Percentiles rank a stretch among this genome's conserved stretches.
Conservation (phyloP, 2,329 filamentous ascomycete species). For the Aspergillus brunneoviolaceus region DNA sequence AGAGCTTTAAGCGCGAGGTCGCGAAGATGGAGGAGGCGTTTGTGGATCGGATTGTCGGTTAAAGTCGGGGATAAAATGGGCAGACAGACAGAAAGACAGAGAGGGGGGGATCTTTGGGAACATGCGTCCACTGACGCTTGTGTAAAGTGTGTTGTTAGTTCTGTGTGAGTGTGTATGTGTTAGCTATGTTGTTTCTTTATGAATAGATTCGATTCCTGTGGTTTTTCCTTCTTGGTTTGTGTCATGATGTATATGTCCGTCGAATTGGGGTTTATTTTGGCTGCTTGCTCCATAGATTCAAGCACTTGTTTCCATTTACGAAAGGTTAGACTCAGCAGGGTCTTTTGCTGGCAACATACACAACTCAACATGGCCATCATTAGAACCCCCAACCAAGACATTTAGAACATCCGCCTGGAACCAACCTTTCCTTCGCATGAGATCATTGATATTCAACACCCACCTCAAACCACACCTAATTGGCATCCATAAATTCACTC, state of each 20-base stretch:
- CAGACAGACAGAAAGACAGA: no score
- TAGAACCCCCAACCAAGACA: no score
- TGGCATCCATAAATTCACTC: neutral
- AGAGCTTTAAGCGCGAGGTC: conserved; percentile 86
- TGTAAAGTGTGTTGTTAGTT: neutral
- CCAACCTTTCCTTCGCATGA: neutral
- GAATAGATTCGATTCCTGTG: neutral
- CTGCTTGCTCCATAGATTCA: no score
- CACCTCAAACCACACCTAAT: neutral
- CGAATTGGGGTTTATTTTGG: no score
- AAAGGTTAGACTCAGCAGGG: no score
- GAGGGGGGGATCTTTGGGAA: no score
- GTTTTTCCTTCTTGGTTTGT: neutral
- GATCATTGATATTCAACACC: neutral
- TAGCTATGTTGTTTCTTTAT: neutral
- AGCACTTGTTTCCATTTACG: no score
- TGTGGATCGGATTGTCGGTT: conserved; percentile 71
- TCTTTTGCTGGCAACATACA: no score
- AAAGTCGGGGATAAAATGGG: conserved; percentile 11
- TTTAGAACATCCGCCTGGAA: neutral
- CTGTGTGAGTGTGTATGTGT: neutral
- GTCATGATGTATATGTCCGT: neutral
- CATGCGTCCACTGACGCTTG: no score
- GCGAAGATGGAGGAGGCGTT: conserved; percentile 80
- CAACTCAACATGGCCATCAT: no score